These are phyloP conservation scores for Aspergillus novoparasiticus DNA, from an alignment of 2,329 filamentous ascomycete species.

Conservation along the genomic window DNA sequence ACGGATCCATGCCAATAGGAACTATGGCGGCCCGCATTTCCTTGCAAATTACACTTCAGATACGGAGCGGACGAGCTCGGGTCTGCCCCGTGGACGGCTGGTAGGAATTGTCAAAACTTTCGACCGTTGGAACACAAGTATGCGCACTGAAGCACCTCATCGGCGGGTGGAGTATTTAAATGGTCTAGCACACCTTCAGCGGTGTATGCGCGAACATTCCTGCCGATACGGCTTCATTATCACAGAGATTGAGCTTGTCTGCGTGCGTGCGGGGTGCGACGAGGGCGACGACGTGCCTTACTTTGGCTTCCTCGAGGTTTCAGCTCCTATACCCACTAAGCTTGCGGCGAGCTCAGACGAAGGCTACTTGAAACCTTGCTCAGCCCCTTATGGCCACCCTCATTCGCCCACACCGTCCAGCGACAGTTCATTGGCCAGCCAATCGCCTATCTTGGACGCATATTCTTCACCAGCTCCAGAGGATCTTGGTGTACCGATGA, in stretches of 20 bases:
- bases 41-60: constrained; percentile 58
- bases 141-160: constrained; percentile 82
- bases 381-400: constrained; percentile 23
- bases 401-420: constrained; percentile 34
- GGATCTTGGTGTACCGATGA: constrained; percentile 47
- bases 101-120: constrained; percentile 89
- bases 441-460: constrained; percentile 18
- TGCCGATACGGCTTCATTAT: constrained; percentile 96
- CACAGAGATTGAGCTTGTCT: constrained; percentile 91
- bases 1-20: constrained; percentile 38
- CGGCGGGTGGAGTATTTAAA: constrained; percentile 88
- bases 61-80: constrained; percentile 50
- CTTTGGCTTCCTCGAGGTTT: constrained; percentile 86
- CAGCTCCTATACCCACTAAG: constrained; percentile 58
- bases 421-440: constrained; percentile 27
- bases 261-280: constrained; percentile 76
- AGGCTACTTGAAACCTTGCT: not conserved
- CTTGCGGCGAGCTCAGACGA: constrained; percentile 33
- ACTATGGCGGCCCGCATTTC: constrained; percentile 53
- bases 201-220: constrained; percentile 89
- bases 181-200: constrained; percentile 81
- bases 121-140: constrained; percentile 92
- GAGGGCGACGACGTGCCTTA: constrained; percentile 66
- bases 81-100: constrained; percentile 62
- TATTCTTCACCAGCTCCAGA: constrained; percentile 13